phyloP scores from a whole-genome alignment of 202 grass and related monocot species.

The Zizania palustris region DNA sequence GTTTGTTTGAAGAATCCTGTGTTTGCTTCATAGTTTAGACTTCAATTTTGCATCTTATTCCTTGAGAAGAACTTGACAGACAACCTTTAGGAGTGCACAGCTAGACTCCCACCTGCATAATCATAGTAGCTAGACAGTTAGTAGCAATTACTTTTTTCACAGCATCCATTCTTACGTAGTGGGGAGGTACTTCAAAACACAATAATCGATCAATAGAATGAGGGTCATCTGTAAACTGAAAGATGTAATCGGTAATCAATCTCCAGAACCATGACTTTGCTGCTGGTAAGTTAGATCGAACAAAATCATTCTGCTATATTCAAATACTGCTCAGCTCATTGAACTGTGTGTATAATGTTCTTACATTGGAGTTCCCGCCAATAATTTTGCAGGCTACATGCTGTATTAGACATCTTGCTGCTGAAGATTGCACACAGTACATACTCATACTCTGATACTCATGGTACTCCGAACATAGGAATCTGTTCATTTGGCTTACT shows the following conservation, averaged over 20 bases:
- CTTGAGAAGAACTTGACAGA: not conserved
- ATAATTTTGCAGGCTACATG: constrained; percentile 35
- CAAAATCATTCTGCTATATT: not conserved
- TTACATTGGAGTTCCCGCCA: not conserved
- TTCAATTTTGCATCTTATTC: constrained; percentile 7
- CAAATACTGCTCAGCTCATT: constrained; percentile 15
- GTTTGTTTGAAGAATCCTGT: constrained; percentile 1
- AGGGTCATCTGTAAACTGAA: not conserved
- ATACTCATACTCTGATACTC: constrained; percentile 10
- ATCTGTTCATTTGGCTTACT: constrained; percentile 9
- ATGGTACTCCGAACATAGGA: constrained; percentile 36
- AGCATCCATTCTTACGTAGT: not conserved
- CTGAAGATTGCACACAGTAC: constrained; percentile 26
- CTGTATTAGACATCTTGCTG: not conserved
- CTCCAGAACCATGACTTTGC: not conserved
- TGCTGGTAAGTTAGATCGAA: not conserved
- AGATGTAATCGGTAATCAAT: not conserved
- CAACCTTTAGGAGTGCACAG: not conserved
- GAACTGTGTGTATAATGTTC: not conserved
- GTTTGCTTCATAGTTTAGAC: not conserved
- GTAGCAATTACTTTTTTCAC: not conserved
- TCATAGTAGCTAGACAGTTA: constrained; percentile 26
- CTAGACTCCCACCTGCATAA: not conserved
- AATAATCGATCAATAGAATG: not conserved
- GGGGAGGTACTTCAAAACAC: not conserved